phyloP scores from a whole-genome alignment of 306 rosid genomes.

The Casuarina equisetifolia region DNA sequence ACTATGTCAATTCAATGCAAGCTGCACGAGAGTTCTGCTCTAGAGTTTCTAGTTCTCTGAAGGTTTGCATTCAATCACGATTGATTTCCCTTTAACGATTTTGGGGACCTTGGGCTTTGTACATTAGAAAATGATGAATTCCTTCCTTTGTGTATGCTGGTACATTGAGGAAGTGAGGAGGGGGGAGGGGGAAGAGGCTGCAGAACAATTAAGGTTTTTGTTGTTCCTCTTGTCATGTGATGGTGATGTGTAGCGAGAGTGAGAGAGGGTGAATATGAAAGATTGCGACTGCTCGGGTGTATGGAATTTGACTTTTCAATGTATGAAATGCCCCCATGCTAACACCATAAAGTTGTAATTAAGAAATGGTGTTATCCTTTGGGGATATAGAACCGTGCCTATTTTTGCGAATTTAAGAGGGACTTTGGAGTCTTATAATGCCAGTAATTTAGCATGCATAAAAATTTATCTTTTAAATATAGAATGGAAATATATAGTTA shows the following conservation, averaged over 20 bases:
- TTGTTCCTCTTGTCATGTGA: neutral
- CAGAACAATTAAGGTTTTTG: neutral
- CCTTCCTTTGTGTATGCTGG: neutral
- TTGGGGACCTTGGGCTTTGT: constrained; percentile 6
- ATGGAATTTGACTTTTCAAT: neutral
- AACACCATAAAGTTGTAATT: neutral
- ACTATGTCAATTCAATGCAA: constrained; percentile 76
- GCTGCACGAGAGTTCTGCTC: constrained; percentile 88
- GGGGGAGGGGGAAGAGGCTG: neutral
- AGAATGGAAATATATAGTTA: neutral
- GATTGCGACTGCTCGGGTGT: neutral
- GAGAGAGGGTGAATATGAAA: neutral
- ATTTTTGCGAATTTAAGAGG: no score
- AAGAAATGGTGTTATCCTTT: neutral
- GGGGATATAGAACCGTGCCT: neutral
- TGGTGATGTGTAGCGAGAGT: neutral
- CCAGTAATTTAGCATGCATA: neutral
- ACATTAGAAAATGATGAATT: constrained; percentile 6
- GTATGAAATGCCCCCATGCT: neutral
- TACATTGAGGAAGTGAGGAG: neutral
- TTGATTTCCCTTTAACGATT: constrained; percentile 8
- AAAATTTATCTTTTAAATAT: neutral
- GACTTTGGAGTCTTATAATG: no score
- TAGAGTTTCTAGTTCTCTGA: constrained; percentile 64
- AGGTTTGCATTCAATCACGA: constrained; percentile 54